Percentiles rank a stretch among this genome's conserved stretches.
These are phyloP conservation scores for Puccinellia tenuiflora DNA, from an alignment of 176 grass and related monocot genomes.

Conservation along the genomic window DNA sequence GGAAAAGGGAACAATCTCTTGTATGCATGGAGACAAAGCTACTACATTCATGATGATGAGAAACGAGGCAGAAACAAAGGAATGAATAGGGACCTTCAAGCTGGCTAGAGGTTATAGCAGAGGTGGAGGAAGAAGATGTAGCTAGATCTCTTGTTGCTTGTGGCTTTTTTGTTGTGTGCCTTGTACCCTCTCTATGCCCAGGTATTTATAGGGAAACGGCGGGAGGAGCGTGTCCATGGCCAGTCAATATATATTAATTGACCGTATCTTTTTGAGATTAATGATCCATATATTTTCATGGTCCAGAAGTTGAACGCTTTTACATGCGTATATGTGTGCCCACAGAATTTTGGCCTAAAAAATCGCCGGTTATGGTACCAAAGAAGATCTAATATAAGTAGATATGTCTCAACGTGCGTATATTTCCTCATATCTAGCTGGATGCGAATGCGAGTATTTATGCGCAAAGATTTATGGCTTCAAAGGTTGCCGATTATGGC, in stretches of 20 bases:
- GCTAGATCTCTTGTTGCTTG: background rate
- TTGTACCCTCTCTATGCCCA: background rate
- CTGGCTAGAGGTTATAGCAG: background rate
- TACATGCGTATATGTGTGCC: background rate
- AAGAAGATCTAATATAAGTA: background rate
- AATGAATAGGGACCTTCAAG: background rate
- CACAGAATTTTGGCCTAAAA: background rate
- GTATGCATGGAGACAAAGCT: background rate
- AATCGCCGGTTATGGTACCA: background rate
- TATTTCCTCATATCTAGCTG: no score
- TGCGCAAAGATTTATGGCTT: background rate
- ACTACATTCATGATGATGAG: background rate
- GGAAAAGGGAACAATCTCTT: background rate
- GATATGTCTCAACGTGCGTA: no score
- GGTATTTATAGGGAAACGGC: background rate
- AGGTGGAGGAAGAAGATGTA: background rate
- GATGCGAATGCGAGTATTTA: no score
- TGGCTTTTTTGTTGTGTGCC: background rate
- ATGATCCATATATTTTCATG: background rate
- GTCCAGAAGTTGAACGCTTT: background rate
- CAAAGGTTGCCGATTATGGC: background rate
- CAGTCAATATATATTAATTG: background rate
- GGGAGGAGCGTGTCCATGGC: background rate
- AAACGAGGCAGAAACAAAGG: background rate
- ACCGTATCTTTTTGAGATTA: background rate